Base-by-base conservation (phyloP, 805 yeast genomes). In the Metschnikowia corniflorae region DNA sequence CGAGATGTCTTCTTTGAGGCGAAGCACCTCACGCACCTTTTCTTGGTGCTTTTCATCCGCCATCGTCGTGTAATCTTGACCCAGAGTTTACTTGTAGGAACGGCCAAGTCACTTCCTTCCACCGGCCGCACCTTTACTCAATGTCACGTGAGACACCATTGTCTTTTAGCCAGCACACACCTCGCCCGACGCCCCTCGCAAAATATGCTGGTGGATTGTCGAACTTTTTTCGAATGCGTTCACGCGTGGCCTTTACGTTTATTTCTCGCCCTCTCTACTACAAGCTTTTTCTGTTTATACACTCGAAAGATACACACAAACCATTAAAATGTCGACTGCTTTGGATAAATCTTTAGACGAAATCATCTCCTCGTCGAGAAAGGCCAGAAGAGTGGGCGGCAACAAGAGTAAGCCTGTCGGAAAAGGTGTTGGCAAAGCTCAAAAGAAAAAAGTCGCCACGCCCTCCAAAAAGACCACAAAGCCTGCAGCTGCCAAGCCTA, bases 281-380 rank as follows among this genome's bases (percentile, higher is more conserved):
- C n/a, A n/a, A n/a, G n/a, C n/a, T n/a, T n/a, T n/a, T n/a, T n/a
- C n/a, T n/a, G n/a, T n/a, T n/a, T n/a, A n/a, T n/a, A n/a, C n/a
- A n/a, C n/a, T n/a, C n/a, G n/a, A n/a, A n/a, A n/a, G n/a, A n/a
- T n/a, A n/a, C n/a, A n/a, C n/a, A n/a, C n/a, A n/a, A n/a, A n/a
- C n/a, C n/a, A n/a, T n/a, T n/a, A 47, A 17, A 23, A 85, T 82
- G 89, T 82, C 94, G 60, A 74, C 82, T 47, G 75, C 84, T 55
- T 77, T 91, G 68, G 96, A 91, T 69, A 84, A 86, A 70, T 86
- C 97, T 33, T 78, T 91, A 58, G 98, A 91, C 71, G 97, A 88
- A 54, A 91, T 91, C 63, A 85, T 91, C 58, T 77, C 95, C 42
- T 66, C 85, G 46, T 61, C 70, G 51, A 68, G 63, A 56, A 70